Evolutionary conservation across 345 rosid genomes (phyloP), one percentile per base, ranked within the genome.

Genomic region (Hypericum perforatum): DNA sequence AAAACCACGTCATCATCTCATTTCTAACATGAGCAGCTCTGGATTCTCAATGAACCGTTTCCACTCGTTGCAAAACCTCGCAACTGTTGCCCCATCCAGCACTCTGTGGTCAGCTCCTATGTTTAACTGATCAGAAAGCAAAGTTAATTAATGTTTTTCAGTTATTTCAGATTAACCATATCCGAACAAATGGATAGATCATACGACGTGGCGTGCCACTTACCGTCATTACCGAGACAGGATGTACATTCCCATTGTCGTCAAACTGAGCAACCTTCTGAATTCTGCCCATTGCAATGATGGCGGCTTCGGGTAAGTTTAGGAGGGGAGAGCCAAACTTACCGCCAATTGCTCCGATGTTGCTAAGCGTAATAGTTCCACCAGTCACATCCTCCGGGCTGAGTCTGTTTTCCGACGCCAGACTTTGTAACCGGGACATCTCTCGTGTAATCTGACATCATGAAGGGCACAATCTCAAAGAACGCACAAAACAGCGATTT

Each of bases 91-190:
- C 56, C 97, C 97, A n/a, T 89, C 95, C 66, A 89, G 54, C 56
- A 89, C 95, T 68, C 95, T 74, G 58, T 86, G 97, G 71, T 89
- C 97, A 5, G 97, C 92, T 10, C 89, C 97, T 0, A 89, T 75
- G 61, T 86, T 89, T 42, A 86, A 81, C 97, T 86, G 76, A 42
- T 46, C 46, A 16, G 9, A 29, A 13, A 37, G 49, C 43, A 22
- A 13, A 42, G 37, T 38, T 11, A 45, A 45, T 55, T 46, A 37
- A 29, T 39, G 16, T 5, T 13, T 12, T 9, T 14, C 32, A 4
- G 41, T 13, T 42, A 12, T 5, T 16, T 11, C 22, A 6, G 37
- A 15, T 7, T 45, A 11, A 5, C 11, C 10, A 15, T 10, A 56
- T n/a, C 8, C 16, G 5, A 36, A 37, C 6, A 37, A 9, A 9